These are phyloP conservation scores for Naganishia cerealis DNA, from an alignment of 1,284 basidiomycete species.

Conservation along the genomic window DNA sequence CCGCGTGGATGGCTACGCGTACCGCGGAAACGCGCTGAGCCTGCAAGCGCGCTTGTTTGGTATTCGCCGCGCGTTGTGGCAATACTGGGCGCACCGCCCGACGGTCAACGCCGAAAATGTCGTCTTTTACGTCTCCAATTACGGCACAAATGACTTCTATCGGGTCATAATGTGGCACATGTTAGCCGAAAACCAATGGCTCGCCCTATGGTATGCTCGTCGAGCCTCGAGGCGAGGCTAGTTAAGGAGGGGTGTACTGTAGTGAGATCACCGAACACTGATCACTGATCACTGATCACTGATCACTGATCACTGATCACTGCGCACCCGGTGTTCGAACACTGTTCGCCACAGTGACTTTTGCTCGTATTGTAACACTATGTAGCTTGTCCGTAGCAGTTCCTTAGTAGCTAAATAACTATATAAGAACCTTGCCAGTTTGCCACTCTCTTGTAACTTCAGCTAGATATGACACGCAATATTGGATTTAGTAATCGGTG, in stretches of 20 bases:
- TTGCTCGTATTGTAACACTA: too few relatives aligned
- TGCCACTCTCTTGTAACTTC: too few relatives aligned
- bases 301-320: too few relatives aligned
- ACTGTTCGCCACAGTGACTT: too few relatives aligned
- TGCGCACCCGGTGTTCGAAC: too few relatives aligned
- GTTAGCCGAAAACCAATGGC: not conserved
- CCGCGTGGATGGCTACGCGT: not conserved
- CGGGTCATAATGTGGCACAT: not conserved
- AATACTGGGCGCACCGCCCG: slow-evolving; percentile 1
- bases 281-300: too few relatives aligned
- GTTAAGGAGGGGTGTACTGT: not conserved
- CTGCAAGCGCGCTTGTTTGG: not conserved
- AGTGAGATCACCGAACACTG: too few relatives aligned
- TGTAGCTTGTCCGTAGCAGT: too few relatives aligned
- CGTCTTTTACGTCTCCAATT: not conserved
- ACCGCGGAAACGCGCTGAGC: not conserved
- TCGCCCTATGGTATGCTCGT: not conserved
- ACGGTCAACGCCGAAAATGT: not conserved
- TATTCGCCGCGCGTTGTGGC: not conserved
- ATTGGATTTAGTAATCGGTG: too few relatives aligned
- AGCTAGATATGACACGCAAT: too few relatives aligned
- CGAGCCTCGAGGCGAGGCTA: not conserved
- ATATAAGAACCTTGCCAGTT: too few relatives aligned
- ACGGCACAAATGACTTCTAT: not conserved
- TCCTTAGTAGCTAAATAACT: too few relatives aligned